These are phyloP conservation scores for Camellia lanceoleosa DNA, from an alignment of 148 eudicot species.

Conservation along the genomic window DNA sequence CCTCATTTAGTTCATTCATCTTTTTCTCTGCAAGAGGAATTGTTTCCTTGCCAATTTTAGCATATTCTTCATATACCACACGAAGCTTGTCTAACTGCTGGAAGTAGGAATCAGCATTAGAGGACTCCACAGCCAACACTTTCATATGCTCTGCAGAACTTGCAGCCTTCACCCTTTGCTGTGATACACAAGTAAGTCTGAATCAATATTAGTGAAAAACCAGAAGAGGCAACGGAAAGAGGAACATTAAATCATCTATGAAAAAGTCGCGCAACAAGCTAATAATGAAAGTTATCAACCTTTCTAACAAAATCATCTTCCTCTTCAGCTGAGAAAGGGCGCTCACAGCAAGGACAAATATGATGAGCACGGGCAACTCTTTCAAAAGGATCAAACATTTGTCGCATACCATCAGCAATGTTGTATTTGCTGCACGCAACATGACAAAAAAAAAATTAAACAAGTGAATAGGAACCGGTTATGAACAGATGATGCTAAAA, in stretches of 20 bases:
- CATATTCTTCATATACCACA: constrained; percentile 73
- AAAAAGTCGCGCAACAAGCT: constrained; percentile 6
- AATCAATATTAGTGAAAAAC: background rate
- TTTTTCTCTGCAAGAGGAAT: constrained; percentile 73
- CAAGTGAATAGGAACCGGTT: background rate
- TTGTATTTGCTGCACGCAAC: constrained; percentile 41
- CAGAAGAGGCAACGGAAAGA: background rate
- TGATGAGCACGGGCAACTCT: constrained; percentile 73
- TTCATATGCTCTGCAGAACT: constrained; percentile 50
- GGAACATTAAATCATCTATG: background rate
- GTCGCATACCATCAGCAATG: constrained; percentile 57
- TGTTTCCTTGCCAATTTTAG: constrained; percentile 55
- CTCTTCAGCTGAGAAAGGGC: constrained; percentile 87
- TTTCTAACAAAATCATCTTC: constrained; percentile 81
- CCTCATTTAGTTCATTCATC: constrained; percentile 61
- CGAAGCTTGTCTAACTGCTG: constrained; percentile 89
- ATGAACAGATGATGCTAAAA: constrained; percentile 1
- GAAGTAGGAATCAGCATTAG: constrained; percentile 57
- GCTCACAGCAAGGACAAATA: constrained; percentile 83
- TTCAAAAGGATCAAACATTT: constrained; percentile 66
- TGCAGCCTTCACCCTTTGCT: constrained; percentile 70
- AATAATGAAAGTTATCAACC: constrained; percentile 33
- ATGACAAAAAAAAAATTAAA: constrained; percentile 2
- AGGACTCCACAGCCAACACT: constrained; percentile 40
- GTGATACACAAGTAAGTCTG: constrained; percentile 20